phyloP scores from a whole-genome alignment of 257 asterid genomes.

The Solanum medicagineum region DNA sequence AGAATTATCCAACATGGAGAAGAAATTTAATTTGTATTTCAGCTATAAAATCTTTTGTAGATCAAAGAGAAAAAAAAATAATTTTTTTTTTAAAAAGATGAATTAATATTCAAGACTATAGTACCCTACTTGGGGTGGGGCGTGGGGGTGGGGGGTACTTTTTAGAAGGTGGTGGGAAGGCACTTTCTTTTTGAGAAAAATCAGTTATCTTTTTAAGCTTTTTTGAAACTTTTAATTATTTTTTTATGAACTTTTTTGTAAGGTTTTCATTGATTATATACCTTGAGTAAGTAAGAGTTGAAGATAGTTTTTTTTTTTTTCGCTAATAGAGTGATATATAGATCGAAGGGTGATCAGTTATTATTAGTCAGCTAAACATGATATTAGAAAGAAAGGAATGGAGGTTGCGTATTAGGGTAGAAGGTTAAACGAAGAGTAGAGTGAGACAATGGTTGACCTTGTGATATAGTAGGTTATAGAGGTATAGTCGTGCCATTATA shows the following conservation, averaged over 20 bases:
- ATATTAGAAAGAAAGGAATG: too few relatives aligned
- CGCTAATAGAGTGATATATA: neutral
- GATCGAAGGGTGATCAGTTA: neutral
- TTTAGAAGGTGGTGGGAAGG: constrained; percentile 4
- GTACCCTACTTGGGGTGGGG: neutral
- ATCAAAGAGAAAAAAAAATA: neutral
- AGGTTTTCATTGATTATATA: constrained; percentile 12
- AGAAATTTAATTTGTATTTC: neutral
- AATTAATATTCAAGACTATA: neutral
- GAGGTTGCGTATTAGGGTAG: too few relatives aligned
- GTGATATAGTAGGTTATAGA: too few relatives aligned
- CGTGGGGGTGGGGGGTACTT: neutral
- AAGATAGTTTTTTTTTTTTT: neutral
- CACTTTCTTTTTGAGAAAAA: constrained; percentile 15
- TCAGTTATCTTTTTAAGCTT: constrained; percentile 21
- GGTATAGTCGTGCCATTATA: too few relatives aligned
- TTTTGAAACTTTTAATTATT: neutral
- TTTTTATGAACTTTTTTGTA: constrained; percentile 15
- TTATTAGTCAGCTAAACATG: too few relatives aligned
- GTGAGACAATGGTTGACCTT: too few relatives aligned
- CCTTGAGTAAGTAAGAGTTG: constrained; percentile 18
- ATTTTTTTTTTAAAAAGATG: too few relatives aligned
- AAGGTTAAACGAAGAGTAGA: too few relatives aligned
- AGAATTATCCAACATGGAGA: constrained; percentile 15
- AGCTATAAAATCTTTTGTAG: neutral